Percentiles rank a stretch among this genome's conserved stretches.
phyloP scores from a whole-genome alignment of 352 stramenopile species.

The Phytophthora pisi region DNA sequence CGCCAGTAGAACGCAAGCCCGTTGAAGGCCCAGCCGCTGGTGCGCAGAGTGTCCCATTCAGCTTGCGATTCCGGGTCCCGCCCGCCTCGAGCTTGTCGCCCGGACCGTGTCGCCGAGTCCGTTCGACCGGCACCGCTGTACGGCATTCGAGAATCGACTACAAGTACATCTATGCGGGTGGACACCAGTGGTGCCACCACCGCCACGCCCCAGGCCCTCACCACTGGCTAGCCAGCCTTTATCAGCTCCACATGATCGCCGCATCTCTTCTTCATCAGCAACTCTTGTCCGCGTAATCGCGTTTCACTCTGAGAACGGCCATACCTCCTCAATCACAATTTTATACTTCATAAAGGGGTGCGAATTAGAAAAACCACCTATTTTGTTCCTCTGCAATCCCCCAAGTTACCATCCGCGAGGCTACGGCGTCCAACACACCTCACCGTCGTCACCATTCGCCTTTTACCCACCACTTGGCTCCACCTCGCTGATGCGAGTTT shows the following conservation, averaged over 20 bases:
- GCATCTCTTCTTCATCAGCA: not conserved
- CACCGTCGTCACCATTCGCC: slow-evolving; percentile 4
- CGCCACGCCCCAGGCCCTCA: not conserved
- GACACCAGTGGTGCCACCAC: not conserved
- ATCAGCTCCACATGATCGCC: slow-evolving; percentile 1
- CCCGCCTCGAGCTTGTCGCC: not conserved
- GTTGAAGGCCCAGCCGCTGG: slow-evolving; percentile 1
- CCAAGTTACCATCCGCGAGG: not conserved
- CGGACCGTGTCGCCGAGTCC: slow-evolving; percentile 3
- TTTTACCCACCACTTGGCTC: slow-evolving; percentile 5
- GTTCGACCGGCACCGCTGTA: not conserved
- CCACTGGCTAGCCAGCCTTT: not conserved
- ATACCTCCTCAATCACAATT: not conserved
- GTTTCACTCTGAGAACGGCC: slow-evolving; percentile 1
- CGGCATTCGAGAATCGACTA: not conserved
- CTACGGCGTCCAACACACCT: not conserved
- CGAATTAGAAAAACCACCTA: not conserved
- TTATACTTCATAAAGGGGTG: not conserved
- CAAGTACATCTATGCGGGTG: no score
- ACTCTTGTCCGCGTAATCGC: slow-evolving; percentile 5
- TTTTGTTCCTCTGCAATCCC: not conserved
- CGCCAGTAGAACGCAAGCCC: not conserved
- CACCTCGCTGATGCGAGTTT: not conserved
- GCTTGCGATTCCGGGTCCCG: slow-evolving; percentile 2
- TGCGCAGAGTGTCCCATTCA: slow-evolving; percentile 1